Percentiles rank a stretch among this genome's conserved stretches.
Conservation (phyloP, 2,329 filamentous ascomycete species). For the Venturia oleaginea region DNA sequence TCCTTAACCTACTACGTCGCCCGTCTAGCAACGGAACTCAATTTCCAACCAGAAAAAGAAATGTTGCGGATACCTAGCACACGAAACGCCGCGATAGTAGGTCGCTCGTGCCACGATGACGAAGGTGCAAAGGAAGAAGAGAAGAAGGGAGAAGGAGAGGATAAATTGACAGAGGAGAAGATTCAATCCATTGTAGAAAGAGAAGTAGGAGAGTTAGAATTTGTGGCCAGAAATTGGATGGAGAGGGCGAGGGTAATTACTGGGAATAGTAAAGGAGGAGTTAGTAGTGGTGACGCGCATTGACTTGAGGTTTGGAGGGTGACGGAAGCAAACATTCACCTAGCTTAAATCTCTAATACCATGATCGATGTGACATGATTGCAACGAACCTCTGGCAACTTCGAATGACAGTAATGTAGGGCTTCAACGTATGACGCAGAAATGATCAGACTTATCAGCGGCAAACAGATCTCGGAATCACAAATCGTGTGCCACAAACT, state of each 20-base stretch:
- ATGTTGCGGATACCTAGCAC: conserved; percentile 88
- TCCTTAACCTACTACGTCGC: conserved; percentile 73
- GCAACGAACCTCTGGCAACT: too few species aligned
- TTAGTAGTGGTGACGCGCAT: conserved; percentile 15
- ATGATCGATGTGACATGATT: too few species aligned
- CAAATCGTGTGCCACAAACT: too few species aligned
- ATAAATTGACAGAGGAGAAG: background rate
- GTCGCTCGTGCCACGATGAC: conserved; percentile 35
- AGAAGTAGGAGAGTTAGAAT: conserved; percentile 14
- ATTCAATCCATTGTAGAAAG: background rate
- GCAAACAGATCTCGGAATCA: too few species aligned
- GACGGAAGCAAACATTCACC: too few species aligned
- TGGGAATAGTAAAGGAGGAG: conserved; percentile 14
- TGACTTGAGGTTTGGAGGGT: too few species aligned
- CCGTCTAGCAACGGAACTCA: conserved; percentile 59
- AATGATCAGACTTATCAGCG: too few species aligned
- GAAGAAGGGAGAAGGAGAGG: background rate
- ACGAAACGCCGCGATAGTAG: conserved; percentile 73
- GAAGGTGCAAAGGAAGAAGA: background rate
- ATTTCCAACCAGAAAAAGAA: conserved; percentile 71
- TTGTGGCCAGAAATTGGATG: conserved; percentile 16
- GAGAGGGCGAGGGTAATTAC: conserved; percentile 15
- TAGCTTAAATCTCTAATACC: too few species aligned
- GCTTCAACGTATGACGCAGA: too few species aligned
- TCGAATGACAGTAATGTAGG: too few species aligned